Evolutionary conservation across 352 stramenopile species (phyloP).

Genomic region (Pilasporangium apinafurcum): DNA sequence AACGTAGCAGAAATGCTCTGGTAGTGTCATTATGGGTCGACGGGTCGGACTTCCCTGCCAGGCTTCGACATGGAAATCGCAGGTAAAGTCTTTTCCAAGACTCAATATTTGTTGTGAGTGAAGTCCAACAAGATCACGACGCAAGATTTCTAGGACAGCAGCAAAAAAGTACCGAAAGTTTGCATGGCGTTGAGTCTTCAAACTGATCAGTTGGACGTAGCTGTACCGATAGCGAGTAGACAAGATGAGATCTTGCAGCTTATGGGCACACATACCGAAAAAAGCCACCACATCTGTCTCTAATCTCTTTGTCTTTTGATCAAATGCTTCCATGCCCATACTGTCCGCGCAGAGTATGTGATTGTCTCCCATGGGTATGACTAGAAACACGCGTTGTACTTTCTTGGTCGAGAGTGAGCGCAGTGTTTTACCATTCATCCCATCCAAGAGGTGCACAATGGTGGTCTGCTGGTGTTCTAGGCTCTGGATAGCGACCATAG

Average conservation of each 20-base stretch:
- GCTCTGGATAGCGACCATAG: slow-evolving; percentile 33
- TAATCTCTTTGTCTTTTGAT: slow-evolving; percentile 19
- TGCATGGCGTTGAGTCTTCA: slow-evolving; percentile 21
- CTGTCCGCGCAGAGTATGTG: slow-evolving; percentile 56
- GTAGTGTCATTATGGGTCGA: slow-evolving; percentile 13
- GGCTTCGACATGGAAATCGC: slow-evolving; percentile 31
- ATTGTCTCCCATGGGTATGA: slow-evolving; percentile 39
- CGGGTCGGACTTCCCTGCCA: slow-evolving; percentile 40
- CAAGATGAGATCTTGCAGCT: slow-evolving; percentile 27
- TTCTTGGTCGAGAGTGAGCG: slow-evolving; percentile 18
- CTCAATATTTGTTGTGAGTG: slow-evolving; percentile 67
- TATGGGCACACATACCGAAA: slow-evolving; percentile 19
- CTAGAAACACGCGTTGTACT: slow-evolving; percentile 26
- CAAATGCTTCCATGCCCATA: slow-evolving; percentile 38
- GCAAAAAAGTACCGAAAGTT: slow-evolving; percentile 33
- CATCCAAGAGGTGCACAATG: slow-evolving; percentile 22
- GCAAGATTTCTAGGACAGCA: slow-evolving; percentile 32
- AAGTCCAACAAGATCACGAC: slow-evolving; percentile 34
- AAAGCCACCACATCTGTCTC: slow-evolving; percentile 55
- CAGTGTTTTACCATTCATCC: slow-evolving; percentile 14
- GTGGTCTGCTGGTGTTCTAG: slow-evolving; percentile 25
- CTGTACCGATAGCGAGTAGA: slow-evolving; percentile 26
- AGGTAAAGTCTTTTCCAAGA: slow-evolving; percentile 61
- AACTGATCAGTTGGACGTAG: slow-evolving; percentile 35
- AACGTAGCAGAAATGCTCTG: slow-evolving; percentile 48